Base-by-base conservation (phyloP, 768 basidiomycete species). In the Guyanaporus albipodus region DNA sequence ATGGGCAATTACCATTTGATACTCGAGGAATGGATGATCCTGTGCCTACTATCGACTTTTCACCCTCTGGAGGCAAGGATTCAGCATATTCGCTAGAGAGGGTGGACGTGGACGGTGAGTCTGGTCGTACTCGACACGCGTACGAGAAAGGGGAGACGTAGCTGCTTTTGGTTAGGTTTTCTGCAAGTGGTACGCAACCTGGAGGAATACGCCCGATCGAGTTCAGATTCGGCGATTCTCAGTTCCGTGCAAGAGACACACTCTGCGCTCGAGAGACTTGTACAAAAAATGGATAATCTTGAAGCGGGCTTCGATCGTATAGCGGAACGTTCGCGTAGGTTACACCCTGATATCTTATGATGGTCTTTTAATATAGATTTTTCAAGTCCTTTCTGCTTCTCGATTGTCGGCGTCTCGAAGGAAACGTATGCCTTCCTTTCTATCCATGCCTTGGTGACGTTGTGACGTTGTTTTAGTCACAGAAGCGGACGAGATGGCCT, bases 1-100 rank as follows among this genome's bases (percentile, higher is more conserved):
- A 89, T 50, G 87, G 87, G 0, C 85, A 90, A 55, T 73, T 98
- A 6, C 96, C 96, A 0, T 97, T 93, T 62, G 85, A 88, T 29
- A 77, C 85, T 4, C 73, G 75, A 40, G 87, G 87, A 4, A 80
- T 96, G 79, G 86, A 90, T 28, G 88, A 87, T 52, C 72, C 83
- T 2, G 84, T 87, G 4, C 89, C 89, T 0, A 74, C 72, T 6
- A 78, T 93, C 53, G 91, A 93, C 56, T 85, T 93, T 58, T 82
- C 85, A 1, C 83, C 87, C 0, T 74, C 75, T 1, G 85, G 85
- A 31, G 78, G 73, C 43, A 70, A 68, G 11, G 85, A 91, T 34
- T 70, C 72, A 0, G 64, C 75, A 0, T 87, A 91, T 62, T 75
- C 80, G 0, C 66, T 97, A 9, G 83, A 85, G 51, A 71, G 82